Evolutionary conservation across 2,329 filamentous ascomycete species (phyloP).

Genomic region (Trichothecium sympodiale): DNA sequence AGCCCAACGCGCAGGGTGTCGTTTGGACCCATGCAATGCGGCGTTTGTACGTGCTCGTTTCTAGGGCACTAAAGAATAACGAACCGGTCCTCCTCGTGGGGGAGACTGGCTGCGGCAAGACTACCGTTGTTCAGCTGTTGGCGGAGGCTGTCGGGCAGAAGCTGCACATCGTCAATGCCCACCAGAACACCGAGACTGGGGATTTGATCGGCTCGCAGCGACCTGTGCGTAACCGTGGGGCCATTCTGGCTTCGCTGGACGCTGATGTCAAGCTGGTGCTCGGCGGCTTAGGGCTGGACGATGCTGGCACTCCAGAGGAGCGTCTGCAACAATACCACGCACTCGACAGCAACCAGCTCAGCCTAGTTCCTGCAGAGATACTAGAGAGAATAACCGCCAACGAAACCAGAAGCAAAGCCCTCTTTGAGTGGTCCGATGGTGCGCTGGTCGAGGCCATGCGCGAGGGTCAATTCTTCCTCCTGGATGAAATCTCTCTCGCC

Average conservation of each 20-base stretch:
- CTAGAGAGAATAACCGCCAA: constrained; percentile 34
- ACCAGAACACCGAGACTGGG: constrained; percentile 96
- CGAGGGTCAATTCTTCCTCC: constrained; percentile 76
- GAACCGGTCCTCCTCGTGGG: constrained; percentile 92
- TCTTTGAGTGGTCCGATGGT: constrained; percentile 96
- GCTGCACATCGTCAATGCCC: constrained; percentile 87
- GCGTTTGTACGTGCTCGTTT: constrained; percentile 80
- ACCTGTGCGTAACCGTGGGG: constrained; percentile 74
- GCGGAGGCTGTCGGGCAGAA: constrained; percentile 68
- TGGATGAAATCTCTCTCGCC: constrained; percentile 95
- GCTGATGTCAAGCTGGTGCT: constrained; percentile 46
- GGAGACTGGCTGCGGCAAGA: constrained; percentile 97
- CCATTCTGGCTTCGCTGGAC: constrained; percentile 54
- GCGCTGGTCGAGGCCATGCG: constrained; percentile 92
- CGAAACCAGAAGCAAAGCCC: constrained; percentile 59
- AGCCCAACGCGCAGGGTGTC: constrained; percentile 49
- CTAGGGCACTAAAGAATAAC: constrained; percentile 73
- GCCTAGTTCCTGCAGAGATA: constrained; percentile 37
- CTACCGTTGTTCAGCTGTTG: constrained; percentile 85
- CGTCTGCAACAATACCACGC: constrained; percentile 46
- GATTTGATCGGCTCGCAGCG: constrained; percentile 94
- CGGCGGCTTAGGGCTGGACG: constrained; percentile 24
- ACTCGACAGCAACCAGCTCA: constrained; percentile 33
- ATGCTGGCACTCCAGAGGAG: constrained; percentile 35
- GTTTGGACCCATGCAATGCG: constrained; percentile 97